These are phyloP conservation scores for Exophiala xenobiotica DNA, from an alignment of 2,329 filamentous ascomycete genomes.

Conservation along the genomic window DNA sequence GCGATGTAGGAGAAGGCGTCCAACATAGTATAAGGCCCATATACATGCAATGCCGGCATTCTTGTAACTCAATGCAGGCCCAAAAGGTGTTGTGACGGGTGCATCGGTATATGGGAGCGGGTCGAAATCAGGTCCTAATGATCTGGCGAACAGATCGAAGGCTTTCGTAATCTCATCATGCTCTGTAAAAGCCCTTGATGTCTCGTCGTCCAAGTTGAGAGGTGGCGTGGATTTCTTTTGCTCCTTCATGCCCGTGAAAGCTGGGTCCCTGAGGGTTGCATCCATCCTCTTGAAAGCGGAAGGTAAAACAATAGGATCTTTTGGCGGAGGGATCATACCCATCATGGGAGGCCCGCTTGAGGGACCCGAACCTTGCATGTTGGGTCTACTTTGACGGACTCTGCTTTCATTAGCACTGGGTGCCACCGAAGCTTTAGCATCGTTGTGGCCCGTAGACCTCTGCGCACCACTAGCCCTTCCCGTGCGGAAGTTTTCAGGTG, in stretches of 20 bases:
- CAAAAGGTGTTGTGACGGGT: constrained; percentile 71
- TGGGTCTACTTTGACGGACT: constrained; percentile 22
- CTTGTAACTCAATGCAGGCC: constrained; percentile 74
- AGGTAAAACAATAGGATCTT: constrained; percentile 45
- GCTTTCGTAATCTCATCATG: constrained; percentile 60
- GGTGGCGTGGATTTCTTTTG: constrained; percentile 35
- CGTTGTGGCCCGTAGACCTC: constrained; percentile 21
- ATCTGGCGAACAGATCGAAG: constrained; percentile 48
- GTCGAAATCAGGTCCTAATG: constrained; percentile 73
- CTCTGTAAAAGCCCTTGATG: constrained; percentile 69
- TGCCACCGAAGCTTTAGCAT: constrained; percentile 14
- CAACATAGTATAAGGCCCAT: constrained; percentile 85
- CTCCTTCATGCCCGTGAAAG: constrained; percentile 11
- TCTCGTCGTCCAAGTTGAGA: constrained; percentile 59
- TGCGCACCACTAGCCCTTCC: constrained; percentile 18
- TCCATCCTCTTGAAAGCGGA: constrained; percentile 55
- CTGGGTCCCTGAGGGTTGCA: constrained; percentile 40
- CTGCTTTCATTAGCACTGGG: constrained; percentile 27
- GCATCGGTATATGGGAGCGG: constrained; percentile 67
- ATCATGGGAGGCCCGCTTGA: constrained; percentile 45
- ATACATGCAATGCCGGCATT: constrained; percentile 84
- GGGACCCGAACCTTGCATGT: constrained; percentile 13
- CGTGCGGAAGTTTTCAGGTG: constrained; percentile 1
- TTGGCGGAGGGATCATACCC: constrained; percentile 48
- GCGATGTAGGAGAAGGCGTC: constrained; percentile 76